Evolutionary conservation across 257 asterid species (phyloP), one percentile per base, ranked within the genome.

Genomic region (Petrea volubilis): DNA sequence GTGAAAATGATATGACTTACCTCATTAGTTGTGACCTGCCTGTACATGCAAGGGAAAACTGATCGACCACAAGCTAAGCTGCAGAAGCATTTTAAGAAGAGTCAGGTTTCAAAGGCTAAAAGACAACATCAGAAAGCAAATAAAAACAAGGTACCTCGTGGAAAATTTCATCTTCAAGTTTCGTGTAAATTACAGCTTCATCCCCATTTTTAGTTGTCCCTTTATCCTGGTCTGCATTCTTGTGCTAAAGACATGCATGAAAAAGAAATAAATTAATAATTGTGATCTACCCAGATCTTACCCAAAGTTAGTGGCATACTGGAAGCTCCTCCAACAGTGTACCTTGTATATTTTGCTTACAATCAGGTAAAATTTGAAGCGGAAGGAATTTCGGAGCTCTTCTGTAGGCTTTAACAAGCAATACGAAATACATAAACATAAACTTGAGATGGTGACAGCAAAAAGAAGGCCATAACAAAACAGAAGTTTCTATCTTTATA

Each of bases 11-110:
- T 1, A 24, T 23, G 15, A 77, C 87, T 84, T 79, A 71, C 98
- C 97, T 92, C 97, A 75, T 80, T 71, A 36, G 87, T 72, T 40
- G 82, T 77, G 41, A 87, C 87, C 78, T 67, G 87, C 72, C n/a
- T 92, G 92, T 29, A 73, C 68, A 24, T 79, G 89, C 72, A 92
- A 73, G 24, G 91, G 93, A 65, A 95, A 92, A 74, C 74, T 83
- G 81, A 92, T 79, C 73, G 96, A 95, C 98, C 98, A 95, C 34
- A 85, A 88, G 85, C 98, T 81, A 34, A 92, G 93, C 99, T 95
- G 94, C 73, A 78, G 43, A 81, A 73, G 60, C 64, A 83, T 61
- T 57, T 58, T 34, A 24, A 5, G 41, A 67, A 73, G 43, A 70
- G 72, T 71, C 57, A 65, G 74, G 5, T 41, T 9, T 25, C 44